These are phyloP conservation scores for Cetradonia linearis DNA, from an alignment of 495 filamentous ascomycete species.

Conservation along the genomic window DNA sequence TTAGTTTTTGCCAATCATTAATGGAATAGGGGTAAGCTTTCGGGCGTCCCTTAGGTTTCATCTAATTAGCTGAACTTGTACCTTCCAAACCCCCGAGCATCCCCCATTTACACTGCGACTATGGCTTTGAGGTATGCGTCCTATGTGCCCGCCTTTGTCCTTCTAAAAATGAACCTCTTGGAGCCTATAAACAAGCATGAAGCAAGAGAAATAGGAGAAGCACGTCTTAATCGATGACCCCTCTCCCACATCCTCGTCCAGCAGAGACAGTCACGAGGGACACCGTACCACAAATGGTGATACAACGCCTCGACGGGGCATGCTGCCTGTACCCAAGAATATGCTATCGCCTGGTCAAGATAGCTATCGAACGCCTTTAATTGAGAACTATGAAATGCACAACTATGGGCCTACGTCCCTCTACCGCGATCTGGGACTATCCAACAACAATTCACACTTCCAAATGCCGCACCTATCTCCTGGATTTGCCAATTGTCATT, in stretches of 20 bases:
- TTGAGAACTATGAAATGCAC: slow-evolving; percentile 35
- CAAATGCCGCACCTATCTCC: background rate
- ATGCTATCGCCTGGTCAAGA: slow-evolving; percentile 38
- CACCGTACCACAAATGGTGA: slow-evolving; percentile 2
- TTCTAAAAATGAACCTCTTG: background rate
- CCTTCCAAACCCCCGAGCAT: background rate
- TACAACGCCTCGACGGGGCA: slow-evolving; percentile 3
- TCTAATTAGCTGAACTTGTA: no score
- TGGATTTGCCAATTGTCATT: slow-evolving; percentile 3
- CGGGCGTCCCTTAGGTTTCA: background rate
- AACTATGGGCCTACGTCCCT: background rate
- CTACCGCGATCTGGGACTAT: background rate
- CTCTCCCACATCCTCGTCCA: slow-evolving; percentile 1
- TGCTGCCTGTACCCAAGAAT: slow-evolving; percentile 29
- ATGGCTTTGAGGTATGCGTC: background rate
- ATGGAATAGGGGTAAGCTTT: no score
- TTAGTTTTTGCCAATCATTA: no score
- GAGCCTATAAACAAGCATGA: background rate
- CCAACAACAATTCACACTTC: slow-evolving; percentile 5
- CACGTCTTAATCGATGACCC: slow-evolving; percentile 15
- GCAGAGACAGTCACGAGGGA: background rate
- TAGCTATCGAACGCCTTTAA: slow-evolving; percentile 42
- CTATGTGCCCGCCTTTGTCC: background rate
- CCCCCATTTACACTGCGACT: background rate
- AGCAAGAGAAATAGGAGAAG: slow-evolving; percentile 9